A percentile compares a stretch with the other conserved stretches of the same genome.
Conservation (phyloP, 805 yeast species). For the Danielia oregonensis region DNA sequence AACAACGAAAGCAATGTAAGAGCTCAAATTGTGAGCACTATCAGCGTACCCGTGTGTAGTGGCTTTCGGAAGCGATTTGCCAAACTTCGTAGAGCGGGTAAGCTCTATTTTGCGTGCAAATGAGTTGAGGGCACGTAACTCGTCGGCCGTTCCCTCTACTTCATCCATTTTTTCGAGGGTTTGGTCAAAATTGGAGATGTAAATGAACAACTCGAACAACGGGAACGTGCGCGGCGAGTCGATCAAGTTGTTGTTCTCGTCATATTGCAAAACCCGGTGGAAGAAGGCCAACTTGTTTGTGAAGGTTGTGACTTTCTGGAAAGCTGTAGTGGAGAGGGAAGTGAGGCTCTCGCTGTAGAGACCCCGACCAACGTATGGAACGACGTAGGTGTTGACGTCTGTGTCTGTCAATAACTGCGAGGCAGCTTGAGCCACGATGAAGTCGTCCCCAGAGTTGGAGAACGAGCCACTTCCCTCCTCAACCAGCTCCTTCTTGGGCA, state of each 20-base stretch:
- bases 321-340: slow-evolving; percentile 37
- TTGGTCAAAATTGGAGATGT: slow-evolving; percentile 1
- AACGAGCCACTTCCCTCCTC: not conserved
- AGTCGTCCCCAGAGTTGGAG: slow-evolving; percentile 16
- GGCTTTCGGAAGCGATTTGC: slow-evolving; percentile 1
- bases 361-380: slow-evolving; percentile 33
- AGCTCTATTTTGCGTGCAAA: not conserved
- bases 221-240: slow-evolving; percentile 31
- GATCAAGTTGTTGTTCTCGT: slow-evolving; percentile 26
- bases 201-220: slow-evolving; percentile 29
- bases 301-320: slow-evolving; percentile 36
- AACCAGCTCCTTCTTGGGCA: no score
- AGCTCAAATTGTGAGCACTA: slow-evolving; percentile 5
- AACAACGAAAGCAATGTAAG: slow-evolving; percentile 13
- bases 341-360: slow-evolving; percentile 18
- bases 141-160: slow-evolving; percentile 1
- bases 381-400: slow-evolving; percentile 33
- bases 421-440: slow-evolving; percentile 32
- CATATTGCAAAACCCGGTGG: slow-evolving; percentile 44
- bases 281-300: slow-evolving; percentile 42
- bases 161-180: not conserved
- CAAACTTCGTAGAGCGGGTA: not conserved
- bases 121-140: slow-evolving; percentile 1
- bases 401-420: slow-evolving; percentile 31
- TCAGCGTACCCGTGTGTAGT: not conserved